phyloP scores from a whole-genome alignment of 441 rosid species.

The Croton setiger region DNA sequence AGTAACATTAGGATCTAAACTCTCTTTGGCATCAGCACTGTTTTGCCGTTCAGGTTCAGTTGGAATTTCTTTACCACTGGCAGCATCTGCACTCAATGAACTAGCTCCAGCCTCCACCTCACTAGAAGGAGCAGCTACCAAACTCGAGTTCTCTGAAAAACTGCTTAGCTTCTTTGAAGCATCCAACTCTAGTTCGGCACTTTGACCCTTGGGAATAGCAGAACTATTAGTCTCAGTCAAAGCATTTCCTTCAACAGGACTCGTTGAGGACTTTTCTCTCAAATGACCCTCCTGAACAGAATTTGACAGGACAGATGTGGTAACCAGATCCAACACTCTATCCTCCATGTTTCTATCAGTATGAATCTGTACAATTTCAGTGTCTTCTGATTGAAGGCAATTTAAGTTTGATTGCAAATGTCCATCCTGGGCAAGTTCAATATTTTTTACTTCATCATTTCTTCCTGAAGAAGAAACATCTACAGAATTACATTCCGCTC shows the following conservation, averaged over 20 bases:
- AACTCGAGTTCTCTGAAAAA: slow-evolving; percentile 27
- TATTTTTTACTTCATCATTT: slow-evolving; percentile 34
- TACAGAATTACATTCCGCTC: slow-evolving; percentile 33
- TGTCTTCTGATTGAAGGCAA: slow-evolving; percentile 34
- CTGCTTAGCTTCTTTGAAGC: slow-evolving; percentile 26
- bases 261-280: slow-evolving; percentile 36
- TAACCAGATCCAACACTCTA: slow-evolving; percentile 34
- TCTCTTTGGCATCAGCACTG: slow-evolving; percentile 38
- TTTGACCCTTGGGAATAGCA: slow-evolving; percentile 34
- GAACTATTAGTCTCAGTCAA: slow-evolving; percentile 33
- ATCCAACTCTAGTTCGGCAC: slow-evolving; percentile 41
- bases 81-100: slow-evolving; percentile 38
- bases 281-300: slow-evolving; percentile 37
- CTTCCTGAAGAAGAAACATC: slow-evolving; percentile 38
- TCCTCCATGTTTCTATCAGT: slow-evolving; percentile 29
- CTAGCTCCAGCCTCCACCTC: slow-evolving; percentile 39
- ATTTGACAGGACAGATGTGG: slow-evolving; percentile 34
- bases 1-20: slow-evolving; percentile 15
- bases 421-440: slow-evolving; percentile 35
- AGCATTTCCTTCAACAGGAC: slow-evolving; percentile 27
- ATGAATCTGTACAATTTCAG: slow-evolving; percentile 37
- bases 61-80: slow-evolving; percentile 30
- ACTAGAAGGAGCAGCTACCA: slow-evolving; percentile 36
- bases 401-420: slow-evolving; percentile 35
- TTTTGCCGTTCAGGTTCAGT: slow-evolving; percentile 31